Base-by-base conservation (phyloP, 2,329 filamentous ascomycete genomes). In the Malbranchea cinnamomea region DNA sequence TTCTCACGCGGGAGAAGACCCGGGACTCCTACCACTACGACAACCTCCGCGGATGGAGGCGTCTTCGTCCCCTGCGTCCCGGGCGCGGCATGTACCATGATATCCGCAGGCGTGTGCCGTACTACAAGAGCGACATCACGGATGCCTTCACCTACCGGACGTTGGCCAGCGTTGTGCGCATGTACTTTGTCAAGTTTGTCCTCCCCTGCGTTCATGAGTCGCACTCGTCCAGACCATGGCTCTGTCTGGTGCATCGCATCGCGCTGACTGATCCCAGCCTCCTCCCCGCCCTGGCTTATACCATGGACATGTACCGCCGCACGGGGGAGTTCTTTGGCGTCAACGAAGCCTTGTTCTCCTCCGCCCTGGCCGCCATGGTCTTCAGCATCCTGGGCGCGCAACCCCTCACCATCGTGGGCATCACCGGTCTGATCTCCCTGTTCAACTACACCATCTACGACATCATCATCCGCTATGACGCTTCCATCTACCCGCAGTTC, bases 371-470 rank as follows among this genome's bases (percentile, higher is more conserved):
- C 2, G 64, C 64, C 3, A 58, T 68, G 40, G 59, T 70, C 2
- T 70, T 70, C 45, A 68, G 62, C 40, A 41, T 62, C 4, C 41
- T 69, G 2, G 56, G 56, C 13, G 63, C 58, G 17, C 67, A 71
- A 41, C 67, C 67, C 0, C 46, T 71, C 24, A 70, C 65, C 3
- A 66, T 71, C 11, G 65, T 71, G 10, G 67, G 67, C 4, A 63
- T 71, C 21, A 70, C 66, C 4, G 67, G 68, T 36, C 45, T 66
- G 15, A 67, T 67, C 21, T 61, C 59, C 2, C 44, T 67, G 0
- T 71, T 72, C 54, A 70, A 71, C 43, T 71, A 68, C 41, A 72
- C 67, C 14, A 68, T 69, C 37, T 71, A 67, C 47, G 64, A 71
- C 34, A 71, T 71, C 31, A 55, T 68, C 25, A 47, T 47, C 15